Percentiles rank a stretch among this genome's conserved stretches.
Conservation (phyloP, 2,329 filamentous ascomycete genomes). For the Cryphonectria naterciae region DNA sequence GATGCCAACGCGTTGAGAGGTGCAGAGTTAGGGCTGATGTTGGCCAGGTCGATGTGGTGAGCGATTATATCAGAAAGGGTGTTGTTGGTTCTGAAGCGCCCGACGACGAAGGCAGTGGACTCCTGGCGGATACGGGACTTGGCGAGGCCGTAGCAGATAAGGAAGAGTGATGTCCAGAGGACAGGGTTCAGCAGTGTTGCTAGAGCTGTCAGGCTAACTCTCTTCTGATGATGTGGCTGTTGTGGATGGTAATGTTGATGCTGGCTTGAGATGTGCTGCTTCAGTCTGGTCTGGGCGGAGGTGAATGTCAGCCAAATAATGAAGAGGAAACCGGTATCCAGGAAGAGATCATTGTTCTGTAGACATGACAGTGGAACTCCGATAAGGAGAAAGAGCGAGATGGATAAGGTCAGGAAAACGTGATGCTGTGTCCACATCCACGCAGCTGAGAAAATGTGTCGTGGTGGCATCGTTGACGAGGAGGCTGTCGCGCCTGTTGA, state of each 20-base stretch:
- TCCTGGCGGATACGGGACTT: conserved; percentile 39
- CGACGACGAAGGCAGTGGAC: conserved; percentile 33
- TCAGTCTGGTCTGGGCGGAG: conserved; percentile 44
- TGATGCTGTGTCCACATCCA: conserved; percentile 16
- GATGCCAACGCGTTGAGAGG: conserved; percentile 26
- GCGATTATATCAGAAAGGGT: conserved; percentile 38
- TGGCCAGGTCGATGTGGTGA: conserved; percentile 28
- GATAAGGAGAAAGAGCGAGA: conserved; percentile 41
- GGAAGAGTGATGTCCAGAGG: conserved; percentile 49
- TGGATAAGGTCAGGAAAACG: conserved; percentile 36
- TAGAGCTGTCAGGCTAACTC: conserved; percentile 34
- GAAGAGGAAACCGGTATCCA: conserved; percentile 53
- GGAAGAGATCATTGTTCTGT: conserved; percentile 41
- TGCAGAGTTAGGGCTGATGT: conserved; percentile 18
- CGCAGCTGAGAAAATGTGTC: neutral
- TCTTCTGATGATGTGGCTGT: conserved; percentile 29
- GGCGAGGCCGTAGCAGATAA: conserved; percentile 48
- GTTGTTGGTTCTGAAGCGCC: conserved; percentile 35
- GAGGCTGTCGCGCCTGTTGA: neutral
- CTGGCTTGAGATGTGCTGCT: conserved; percentile 28
- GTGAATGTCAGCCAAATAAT: conserved; percentile 53
- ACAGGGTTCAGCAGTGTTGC: conserved; percentile 53
- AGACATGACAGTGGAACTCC: conserved; percentile 47
- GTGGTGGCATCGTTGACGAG: neutral
- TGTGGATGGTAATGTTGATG: conserved; percentile 1